Evolutionary conservation across 768 basidiomycete species (phyloP).

Genomic region (Trametes cinnabarina): DNA sequence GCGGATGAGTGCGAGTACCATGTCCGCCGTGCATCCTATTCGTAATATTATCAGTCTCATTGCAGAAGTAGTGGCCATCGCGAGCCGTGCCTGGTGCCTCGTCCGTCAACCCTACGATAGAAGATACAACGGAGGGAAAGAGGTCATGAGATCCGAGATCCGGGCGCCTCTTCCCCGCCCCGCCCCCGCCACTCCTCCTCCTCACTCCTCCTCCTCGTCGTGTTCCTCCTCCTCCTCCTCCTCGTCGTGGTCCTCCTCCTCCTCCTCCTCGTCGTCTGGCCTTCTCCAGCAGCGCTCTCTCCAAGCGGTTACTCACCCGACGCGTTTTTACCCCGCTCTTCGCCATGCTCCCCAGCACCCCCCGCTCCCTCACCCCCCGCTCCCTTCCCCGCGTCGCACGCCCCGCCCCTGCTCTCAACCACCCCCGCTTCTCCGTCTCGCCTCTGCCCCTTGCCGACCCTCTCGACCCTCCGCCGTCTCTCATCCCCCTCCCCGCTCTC

Average conservation of each 20-base stretch:
- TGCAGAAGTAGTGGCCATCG: too few relatives aligned
- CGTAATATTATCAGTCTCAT: too few relatives aligned
- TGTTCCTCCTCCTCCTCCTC: not conserved
- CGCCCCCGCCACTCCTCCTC: conserved; percentile 4
- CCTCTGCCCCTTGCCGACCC: not conserved
- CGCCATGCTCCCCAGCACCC: conserved; percentile 9
- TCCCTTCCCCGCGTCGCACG: not conserved
- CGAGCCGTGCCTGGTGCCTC: too few relatives aligned
- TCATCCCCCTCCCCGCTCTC: not conserved
- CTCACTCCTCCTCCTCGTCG: not conserved
- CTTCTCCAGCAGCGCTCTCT: too few relatives aligned
- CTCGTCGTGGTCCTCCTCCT: not conserved
- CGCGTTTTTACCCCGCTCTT: not conserved
- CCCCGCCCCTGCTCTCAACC: not conserved
- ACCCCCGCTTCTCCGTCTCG: not conserved
- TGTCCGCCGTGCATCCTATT: too few relatives aligned
- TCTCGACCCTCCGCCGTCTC: not conserved
- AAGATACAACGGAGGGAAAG: too few relatives aligned
- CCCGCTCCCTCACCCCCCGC: conserved; percentile 4
- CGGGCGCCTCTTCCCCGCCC: conserved; percentile 3
- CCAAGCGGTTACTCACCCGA: too few relatives aligned
- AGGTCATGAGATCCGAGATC: conserved; percentile 13
- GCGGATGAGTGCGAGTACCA: too few relatives aligned
- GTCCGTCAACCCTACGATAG: too few relatives aligned
- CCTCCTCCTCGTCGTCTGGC: not conserved